Evolutionary conservation across 139 green algal genomes (phyloP), one percentile per base, ranked within the genome.

Genomic region (Coelastrella sp.): DNA sequence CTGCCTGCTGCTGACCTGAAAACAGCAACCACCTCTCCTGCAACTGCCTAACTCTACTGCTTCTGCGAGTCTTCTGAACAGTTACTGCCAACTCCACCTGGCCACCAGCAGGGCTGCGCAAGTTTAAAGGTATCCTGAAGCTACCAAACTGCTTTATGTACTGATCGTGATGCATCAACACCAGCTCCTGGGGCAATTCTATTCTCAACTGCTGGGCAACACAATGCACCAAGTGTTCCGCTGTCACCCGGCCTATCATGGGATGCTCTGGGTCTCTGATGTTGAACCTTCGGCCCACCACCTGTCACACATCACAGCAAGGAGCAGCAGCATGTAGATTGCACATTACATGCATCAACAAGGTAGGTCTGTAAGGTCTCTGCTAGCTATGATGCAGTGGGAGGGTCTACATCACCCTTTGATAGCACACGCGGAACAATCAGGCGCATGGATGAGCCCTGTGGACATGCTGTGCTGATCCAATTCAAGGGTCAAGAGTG

Each of bases 101-200:
- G 35, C 60, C 40, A 27, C 80, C 80, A 23, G 34, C 50, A 4
- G 5, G 8, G 27, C 30, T 45, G n/a, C 53, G 19, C 50, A 86
- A 7, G 50, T 86, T 79, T 3, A 86, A 67, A 0, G 80, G 80
- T 43, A 86, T 67, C 19, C 67, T 73, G 48, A 80, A 86, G 25
- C 37, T 79, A 25, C 80, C 80, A 80, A 80, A 86, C 3, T 48
- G 45, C 2, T 25, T 86, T 48, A 86, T 86, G 51, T 66, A 67
- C 21, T 17, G 5, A 13, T 57, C 15, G n/a, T 19, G n/a, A 25
- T 71, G 35, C 80, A 86, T 78, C 50, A 86, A 32, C 17, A 86
- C 63, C 4, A 86, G 48, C 48, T 69, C 48, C 0, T 13, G 27
- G 2, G 80, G 67, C 23, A 86, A 50, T 1, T 35, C 3, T 1